Evolutionary conservation across 2,329 filamentous ascomycete genomes (phyloP).

Genomic region (Mycosphaerella arachidis): DNA sequence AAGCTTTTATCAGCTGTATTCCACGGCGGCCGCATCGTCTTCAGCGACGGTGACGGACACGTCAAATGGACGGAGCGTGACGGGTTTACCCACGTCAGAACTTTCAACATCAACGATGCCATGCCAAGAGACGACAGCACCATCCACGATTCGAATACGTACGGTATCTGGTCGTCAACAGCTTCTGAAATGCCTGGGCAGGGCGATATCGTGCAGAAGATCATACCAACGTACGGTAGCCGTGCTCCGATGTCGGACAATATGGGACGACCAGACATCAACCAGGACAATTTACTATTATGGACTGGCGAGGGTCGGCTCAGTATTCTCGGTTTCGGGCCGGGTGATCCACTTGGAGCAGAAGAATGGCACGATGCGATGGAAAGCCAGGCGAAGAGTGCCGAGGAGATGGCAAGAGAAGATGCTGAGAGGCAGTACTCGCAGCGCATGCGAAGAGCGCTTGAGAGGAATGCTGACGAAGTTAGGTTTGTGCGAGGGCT

Average conservation of each 20-base stretch:
- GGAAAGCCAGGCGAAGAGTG: conserved; percentile 40
- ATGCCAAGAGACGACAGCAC: background rate
- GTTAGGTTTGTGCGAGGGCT: conserved; percentile 68
- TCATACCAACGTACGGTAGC: conserved; percentile 53
- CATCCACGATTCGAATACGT: conserved; percentile 16
- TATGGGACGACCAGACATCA: conserved; percentile 26
- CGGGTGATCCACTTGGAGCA: conserved; percentile 32
- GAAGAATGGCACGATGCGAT: conserved; percentile 33
- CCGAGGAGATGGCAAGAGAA: conserved; percentile 48
- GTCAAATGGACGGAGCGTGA: conserved; percentile 91
- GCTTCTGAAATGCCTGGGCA: conserved; percentile 27
- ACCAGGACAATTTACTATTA: conserved; percentile 65
- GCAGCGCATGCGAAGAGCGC: conserved; percentile 67
- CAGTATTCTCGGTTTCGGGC: conserved; percentile 59
- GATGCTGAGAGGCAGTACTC: conserved; percentile 58
- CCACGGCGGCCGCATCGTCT: conserved; percentile 77
- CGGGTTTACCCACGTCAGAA: conserved; percentile 54
- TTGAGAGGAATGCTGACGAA: conserved; percentile 75
- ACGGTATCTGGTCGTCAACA: conserved; percentile 25
- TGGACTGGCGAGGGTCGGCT: conserved; percentile 82
- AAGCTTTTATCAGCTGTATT: conserved; percentile 76
- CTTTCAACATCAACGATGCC: conserved; percentile 53
- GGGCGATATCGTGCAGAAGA: conserved; percentile 75
- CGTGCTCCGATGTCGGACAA: conserved; percentile 3
- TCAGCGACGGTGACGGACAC: conserved; percentile 76